A percentile compares a stretch with the other conserved stretches of the same genome.
Conservation (phyloP, 2,329 filamentous ascomycete genomes). For the Colletotrichum endophyticum region DNA sequence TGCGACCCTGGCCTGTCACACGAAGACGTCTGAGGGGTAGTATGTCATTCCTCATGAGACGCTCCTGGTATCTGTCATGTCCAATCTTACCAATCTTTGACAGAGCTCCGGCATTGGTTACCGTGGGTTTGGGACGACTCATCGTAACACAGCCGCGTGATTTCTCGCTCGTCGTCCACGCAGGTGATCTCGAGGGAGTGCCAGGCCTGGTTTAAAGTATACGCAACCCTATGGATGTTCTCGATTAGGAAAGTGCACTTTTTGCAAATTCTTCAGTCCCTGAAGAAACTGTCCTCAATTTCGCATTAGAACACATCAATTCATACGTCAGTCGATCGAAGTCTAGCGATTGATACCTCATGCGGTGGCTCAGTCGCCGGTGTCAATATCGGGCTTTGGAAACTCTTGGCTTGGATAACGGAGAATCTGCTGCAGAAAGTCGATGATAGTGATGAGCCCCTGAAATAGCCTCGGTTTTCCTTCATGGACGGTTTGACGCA, state of each 20-base stretch:
- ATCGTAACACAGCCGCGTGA: neutral
- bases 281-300: fast-evolving
- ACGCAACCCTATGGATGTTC: neutral
- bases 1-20: neutral
- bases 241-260: neutral
- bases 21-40: neutral
- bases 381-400: neutral
- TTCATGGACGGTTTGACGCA: neutral
- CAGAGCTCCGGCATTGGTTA: neutral
- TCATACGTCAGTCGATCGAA: neutral
- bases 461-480: neutral
- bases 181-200: neutral
- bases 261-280: neutral
- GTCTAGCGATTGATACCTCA: neutral
- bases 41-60: neutral
- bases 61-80: neutral
- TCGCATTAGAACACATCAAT: neutral
- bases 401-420: neutral
- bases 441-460: neutral
- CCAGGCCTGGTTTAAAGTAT: fast-evolving
- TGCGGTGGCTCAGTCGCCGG: neutral
- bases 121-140: neutral
- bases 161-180: neutral
- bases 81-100: neutral
- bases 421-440: neutral